Evolutionary conservation across 768 basidiomycete genomes (phyloP).

Genomic region (Zangia roseola): DNA sequence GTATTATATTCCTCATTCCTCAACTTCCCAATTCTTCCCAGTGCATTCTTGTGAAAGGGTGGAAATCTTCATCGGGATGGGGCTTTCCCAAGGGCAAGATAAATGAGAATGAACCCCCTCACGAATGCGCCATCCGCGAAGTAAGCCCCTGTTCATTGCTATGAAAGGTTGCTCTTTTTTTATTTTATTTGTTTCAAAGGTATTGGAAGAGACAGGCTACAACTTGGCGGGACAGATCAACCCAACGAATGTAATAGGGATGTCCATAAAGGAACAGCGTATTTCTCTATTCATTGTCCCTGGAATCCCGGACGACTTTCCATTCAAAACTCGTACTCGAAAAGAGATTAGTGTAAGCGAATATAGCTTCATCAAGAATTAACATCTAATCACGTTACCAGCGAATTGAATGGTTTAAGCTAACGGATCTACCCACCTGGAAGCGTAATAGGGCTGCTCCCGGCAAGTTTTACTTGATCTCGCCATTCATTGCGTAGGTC

Average conservation of each 20-base stretch:
- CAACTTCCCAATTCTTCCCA: slow-evolving; percentile 31
- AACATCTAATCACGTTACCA: slow-evolving; percentile 33
- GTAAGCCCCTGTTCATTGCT: slow-evolving; percentile 42
- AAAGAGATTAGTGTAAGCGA: slow-evolving; percentile 94
- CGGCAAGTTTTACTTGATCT: slow-evolving; percentile 92
- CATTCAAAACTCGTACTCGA: slow-evolving; percentile 90
- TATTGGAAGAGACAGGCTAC: slow-evolving; percentile 96
- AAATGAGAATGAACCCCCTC: slow-evolving; percentile 85
- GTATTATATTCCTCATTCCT: slow-evolving; percentile 8
- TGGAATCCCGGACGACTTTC: slow-evolving; percentile 82
- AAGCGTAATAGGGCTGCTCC: slow-evolving; percentile 65
- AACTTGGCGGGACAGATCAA: slow-evolving; percentile 71
- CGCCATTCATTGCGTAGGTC: slow-evolving; percentile 85
- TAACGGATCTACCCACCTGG: slow-evolving; percentile 92
- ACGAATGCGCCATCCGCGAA: slow-evolving; percentile 88
- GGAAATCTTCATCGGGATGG: slow-evolving; percentile 97
- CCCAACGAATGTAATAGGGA: slow-evolving; percentile 70
- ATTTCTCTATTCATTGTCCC: slow-evolving; percentile 90
- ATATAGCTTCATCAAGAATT: slow-evolving; percentile 1
- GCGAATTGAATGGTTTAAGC: slow-evolving; percentile 96
- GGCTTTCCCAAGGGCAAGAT: slow-evolving; percentile 99
- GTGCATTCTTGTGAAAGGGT: slow-evolving; percentile 98
- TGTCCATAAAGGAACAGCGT: slow-evolving; percentile 86
- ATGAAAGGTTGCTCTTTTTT: slow-evolving; percentile 5
- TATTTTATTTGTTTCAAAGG: no score